Evolutionary conservation across 73 alveolate species (phyloP).

Genomic region (Paramecium sexaurelia): DNA sequence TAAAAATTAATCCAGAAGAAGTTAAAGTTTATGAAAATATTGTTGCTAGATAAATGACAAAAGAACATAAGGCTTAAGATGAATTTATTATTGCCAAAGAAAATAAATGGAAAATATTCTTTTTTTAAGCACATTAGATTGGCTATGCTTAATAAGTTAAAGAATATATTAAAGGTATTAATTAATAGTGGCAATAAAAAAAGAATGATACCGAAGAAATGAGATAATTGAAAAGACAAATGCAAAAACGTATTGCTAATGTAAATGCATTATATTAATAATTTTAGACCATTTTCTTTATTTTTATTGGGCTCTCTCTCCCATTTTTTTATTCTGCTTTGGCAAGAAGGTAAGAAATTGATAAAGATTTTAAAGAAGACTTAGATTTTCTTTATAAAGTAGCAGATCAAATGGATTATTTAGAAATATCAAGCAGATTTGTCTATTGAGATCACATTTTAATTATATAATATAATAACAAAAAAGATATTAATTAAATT

Average conservation of each 20-base stretch:
- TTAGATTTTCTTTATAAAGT: constrained; percentile 8
- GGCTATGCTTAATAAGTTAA: constrained; percentile 29
- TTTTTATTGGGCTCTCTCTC: neutral
- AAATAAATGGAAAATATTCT: neutral
- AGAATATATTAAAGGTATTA: constrained; percentile 4
- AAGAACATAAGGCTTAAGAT: constrained; percentile 21
- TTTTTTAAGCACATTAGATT: neutral
- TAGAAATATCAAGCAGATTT: constrained; percentile 20
- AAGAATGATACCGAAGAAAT: constrained; percentile 11
- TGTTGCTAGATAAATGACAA: neutral
- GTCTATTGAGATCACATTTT: constrained; percentile 13
- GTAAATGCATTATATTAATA: neutral
- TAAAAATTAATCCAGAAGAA: constrained; percentile 20
- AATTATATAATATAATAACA: neutral
- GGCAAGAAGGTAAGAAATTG: constrained; percentile 38
- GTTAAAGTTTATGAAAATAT: constrained; percentile 14
- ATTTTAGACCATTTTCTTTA: neutral
- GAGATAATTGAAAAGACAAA: neutral
- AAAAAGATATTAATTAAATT: constrained; percentile 27
- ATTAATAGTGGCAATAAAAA: neutral
- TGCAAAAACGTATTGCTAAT: constrained; percentile 1
- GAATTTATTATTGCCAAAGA: neutral
- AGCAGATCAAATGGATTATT: constrained; percentile 7
- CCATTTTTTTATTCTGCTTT: constrained; percentile 9
- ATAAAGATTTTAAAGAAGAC: constrained; percentile 16